These are phyloP conservation scores for Fusarium sp. DNA, from an alignment of 2,329 filamentous ascomycete species.

Conservation along the genomic window DNA sequence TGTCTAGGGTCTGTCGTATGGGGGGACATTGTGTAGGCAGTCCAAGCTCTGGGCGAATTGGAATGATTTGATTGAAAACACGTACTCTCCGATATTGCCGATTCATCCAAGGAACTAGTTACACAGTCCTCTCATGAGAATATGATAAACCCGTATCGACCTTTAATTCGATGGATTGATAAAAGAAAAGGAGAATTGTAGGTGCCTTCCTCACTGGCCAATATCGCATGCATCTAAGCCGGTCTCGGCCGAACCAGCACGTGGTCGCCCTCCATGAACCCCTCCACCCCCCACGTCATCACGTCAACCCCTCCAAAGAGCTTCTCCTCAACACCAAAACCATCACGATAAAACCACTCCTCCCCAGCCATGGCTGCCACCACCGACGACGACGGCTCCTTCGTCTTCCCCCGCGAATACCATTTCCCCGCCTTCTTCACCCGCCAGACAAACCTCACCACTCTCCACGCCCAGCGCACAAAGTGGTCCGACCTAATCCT, in stretches of 20 bases:
- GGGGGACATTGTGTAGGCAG: neutral
- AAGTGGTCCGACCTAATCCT: constrained; percentile 92
- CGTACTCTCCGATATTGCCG: neutral
- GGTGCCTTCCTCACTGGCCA: neutral
- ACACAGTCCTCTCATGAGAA: neutral
- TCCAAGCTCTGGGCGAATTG: constrained; percentile 12
- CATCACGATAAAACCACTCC: constrained; percentile 13
- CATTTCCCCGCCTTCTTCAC: constrained; percentile 89
- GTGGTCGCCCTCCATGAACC: constrained; percentile 16
- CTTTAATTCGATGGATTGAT: neutral
- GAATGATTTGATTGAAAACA: constrained; percentile 23
- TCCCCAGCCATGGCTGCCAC: constrained; percentile 21
- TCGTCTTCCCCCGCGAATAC: constrained; percentile 74
- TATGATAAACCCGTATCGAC: neutral
- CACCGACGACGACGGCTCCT: constrained; percentile 46
- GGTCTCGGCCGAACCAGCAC: constrained; percentile 13
- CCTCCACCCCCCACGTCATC: constrained; percentile 33
- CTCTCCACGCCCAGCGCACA: constrained; percentile 78
- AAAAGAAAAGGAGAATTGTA: neutral
- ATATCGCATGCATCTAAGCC: neutral
- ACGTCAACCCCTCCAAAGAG: constrained; percentile 12
- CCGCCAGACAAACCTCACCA: constrained; percentile 79
- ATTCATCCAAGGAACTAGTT: neutral
- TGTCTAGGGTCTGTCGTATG: neutral
- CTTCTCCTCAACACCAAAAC: constrained; percentile 17